Percentiles rank a stretch among this genome's conserved stretches.
Conservation (phyloP, 1,139 yeast genomes). For the Sugiyamaella xylanicola region DNA sequence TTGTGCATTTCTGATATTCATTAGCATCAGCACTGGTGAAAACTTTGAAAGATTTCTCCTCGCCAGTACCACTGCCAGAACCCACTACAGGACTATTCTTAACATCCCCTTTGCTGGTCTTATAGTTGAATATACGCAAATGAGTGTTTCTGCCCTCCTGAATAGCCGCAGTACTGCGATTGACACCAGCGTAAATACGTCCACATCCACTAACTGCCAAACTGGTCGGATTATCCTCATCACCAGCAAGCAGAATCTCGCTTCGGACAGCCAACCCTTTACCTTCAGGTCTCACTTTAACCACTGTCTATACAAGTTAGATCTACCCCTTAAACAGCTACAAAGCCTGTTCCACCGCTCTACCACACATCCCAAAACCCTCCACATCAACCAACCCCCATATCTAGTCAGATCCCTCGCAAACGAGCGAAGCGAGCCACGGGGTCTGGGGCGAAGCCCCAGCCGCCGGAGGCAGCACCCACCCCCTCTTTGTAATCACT, state of each 20-base stretch:
- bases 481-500: too few relatives aligned
- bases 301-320: conserved; percentile 23
- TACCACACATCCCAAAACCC: too few relatives aligned
- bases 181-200: conserved; percentile 69
- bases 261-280: conserved; percentile 24
- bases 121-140: conserved; percentile 63
- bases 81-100: too few relatives aligned
- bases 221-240: conserved; percentile 43
- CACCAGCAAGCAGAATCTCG: conserved; percentile 31
- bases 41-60: conserved; percentile 19
- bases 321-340: too few relatives aligned
- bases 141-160: conserved; percentile 69
- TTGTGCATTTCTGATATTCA: conserved; percentile 37
- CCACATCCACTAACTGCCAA: conserved; percentile 39
- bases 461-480: not conserved
- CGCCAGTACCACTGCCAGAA: conserved; percentile 16
- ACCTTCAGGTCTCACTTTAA: conserved; percentile 26
- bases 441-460: too few relatives aligned
- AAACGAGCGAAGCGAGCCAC: not conserved
- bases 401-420: too few relatives aligned
- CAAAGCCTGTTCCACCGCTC: too few relatives aligned
- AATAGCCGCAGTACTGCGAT: conserved; percentile 61
- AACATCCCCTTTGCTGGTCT: not conserved
- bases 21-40: conserved; percentile 27
- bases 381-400: too few relatives aligned